Conservation (phyloP, 2,329 filamentous ascomycete genomes). For the Microascus cirrosus region DNA sequence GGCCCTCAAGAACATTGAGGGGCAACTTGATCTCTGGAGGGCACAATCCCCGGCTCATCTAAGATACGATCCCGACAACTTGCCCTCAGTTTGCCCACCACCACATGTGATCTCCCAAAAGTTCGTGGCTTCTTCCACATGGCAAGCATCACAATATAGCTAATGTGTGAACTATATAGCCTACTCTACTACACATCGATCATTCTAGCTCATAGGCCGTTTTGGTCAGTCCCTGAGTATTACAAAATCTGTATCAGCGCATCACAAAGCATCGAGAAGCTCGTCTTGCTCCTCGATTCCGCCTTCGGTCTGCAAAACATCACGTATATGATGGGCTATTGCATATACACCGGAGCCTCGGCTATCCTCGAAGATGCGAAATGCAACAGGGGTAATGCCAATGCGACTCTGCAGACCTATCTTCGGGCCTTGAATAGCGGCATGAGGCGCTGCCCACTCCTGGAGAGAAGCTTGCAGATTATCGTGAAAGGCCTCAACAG, state of each 20-base stretch:
- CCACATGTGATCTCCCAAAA: background rate
- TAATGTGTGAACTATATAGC: background rate
- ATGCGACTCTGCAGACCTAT: conserved; percentile 14
- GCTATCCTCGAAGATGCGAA: conserved; percentile 15
- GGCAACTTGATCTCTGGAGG: background rate
- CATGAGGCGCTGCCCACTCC: conserved; percentile 13
- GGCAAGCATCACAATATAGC: background rate
- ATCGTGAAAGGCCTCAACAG: conserved; percentile 11
- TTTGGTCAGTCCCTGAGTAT: background rate
- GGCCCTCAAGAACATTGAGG: background rate
- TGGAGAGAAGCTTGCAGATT: conserved; percentile 18
- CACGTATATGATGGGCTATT: background rate
- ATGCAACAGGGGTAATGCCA: conserved; percentile 14
- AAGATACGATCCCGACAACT: background rate
- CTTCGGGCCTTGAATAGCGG: conserved; percentile 14
- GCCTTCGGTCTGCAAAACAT: background rate
- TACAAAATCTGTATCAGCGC: background rate
- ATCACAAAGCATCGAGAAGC: background rate
- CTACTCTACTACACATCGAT: background rate
- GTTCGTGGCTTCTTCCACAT: background rate
- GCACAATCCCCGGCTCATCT: background rate
- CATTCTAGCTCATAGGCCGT: background rate
- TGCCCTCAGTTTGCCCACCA: background rate
- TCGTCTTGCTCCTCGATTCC: background rate
- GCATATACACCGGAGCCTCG: background rate